phyloP scores from a whole-genome alignment of 768 basidiomycete species.

The Phylloporus sp. region DNA sequence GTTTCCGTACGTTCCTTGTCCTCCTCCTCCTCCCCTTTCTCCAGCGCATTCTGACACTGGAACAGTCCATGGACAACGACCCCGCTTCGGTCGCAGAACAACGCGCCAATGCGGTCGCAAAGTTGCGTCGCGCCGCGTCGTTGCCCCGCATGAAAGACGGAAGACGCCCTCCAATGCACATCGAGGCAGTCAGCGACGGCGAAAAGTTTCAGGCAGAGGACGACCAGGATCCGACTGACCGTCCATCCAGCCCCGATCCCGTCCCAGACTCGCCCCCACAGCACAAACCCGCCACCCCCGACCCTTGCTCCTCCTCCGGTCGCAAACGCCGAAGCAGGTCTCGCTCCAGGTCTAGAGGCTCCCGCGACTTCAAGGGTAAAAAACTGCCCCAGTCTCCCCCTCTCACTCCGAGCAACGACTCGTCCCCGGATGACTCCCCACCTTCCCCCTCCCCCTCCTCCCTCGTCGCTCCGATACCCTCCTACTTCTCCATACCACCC shows the following conservation, averaged over 20 bases:
- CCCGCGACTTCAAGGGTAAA: constrained; percentile 69
- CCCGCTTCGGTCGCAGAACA: constrained; percentile 58
- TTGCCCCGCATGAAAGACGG: constrained; percentile 90
- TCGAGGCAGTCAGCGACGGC: constrained; percentile 77
- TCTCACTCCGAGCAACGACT: constrained; percentile 52
- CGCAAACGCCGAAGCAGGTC: constrained; percentile 71
- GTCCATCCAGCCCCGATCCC: constrained; percentile 19
- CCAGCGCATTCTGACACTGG: not conserved
- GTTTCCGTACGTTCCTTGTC: constrained; percentile 27
- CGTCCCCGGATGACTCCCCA: constrained; percentile 59
- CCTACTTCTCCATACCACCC: constrained; percentile 45
- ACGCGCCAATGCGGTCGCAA: constrained; percentile 83
- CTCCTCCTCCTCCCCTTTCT: rapidly evolving
- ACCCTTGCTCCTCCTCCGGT: constrained; percentile 35
- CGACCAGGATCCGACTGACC: constrained; percentile 13
- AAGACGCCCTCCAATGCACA: constrained; percentile 80
- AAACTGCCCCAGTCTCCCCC: constrained; percentile 47
- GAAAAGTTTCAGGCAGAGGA: constrained; percentile 51
- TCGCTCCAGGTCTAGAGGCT: constrained; percentile 53
- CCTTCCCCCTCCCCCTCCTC: constrained; percentile 28
- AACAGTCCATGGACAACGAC: constrained; percentile 32
- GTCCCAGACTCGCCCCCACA: constrained; percentile 27
- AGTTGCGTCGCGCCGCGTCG: constrained; percentile 87
- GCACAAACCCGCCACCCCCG: constrained; percentile 34
- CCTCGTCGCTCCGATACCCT: constrained; percentile 51